Evolutionary conservation across 2,329 filamentous ascomycete species (phyloP), one percentile per base, ranked within the genome.

Genomic region (Biscogniauxia mediterranea): DNA sequence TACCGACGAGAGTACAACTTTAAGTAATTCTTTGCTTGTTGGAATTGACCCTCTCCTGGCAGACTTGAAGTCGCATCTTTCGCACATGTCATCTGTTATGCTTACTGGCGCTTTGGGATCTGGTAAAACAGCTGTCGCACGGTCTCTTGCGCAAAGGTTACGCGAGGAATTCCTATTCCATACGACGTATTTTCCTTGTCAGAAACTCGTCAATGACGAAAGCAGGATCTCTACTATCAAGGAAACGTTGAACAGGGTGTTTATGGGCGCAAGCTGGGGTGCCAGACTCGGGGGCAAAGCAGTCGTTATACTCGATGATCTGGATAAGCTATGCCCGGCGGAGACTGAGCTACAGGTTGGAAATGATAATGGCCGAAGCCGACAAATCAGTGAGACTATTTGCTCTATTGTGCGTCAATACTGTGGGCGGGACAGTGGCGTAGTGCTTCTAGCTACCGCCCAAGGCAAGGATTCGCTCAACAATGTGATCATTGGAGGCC

Each of bases 261-360:
- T 99, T 73, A 92, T 95, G 81, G 85, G 87, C 20, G 95, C 95
- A 2, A 89, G 91, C 51, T 99, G 95, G 95, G 93, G 92, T 46
- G 92, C 94, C 42, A 85, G 94, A 62, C 83, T 95, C 0, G 93
- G 93, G 21, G 95, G 95, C 4, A 89, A 87, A 64, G 86, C 93
- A 0, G 74, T 98, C 2, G 91, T 99, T 20, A 86, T 99, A 55
- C 81, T 99, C 1, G 95, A 99, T 71, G 95, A 99, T 70, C 78
- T 99, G 6, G 95, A 99, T 76, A 92, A 92, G 70, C 81, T 99
- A 1, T 98, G 94, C 72, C 94, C 95, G 0, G 89, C 89, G 0
- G 96, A 99, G 76, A 97, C 93, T 0, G 95, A 99, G 74, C 82
- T 99, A 13, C 92, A 97, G 75, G 91, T 96, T 4, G 92, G 92